These are phyloP conservation scores for Vitis rotundifolia DNA, from an alignment of 164 flowering plant species.

Conservation along the genomic window DNA sequence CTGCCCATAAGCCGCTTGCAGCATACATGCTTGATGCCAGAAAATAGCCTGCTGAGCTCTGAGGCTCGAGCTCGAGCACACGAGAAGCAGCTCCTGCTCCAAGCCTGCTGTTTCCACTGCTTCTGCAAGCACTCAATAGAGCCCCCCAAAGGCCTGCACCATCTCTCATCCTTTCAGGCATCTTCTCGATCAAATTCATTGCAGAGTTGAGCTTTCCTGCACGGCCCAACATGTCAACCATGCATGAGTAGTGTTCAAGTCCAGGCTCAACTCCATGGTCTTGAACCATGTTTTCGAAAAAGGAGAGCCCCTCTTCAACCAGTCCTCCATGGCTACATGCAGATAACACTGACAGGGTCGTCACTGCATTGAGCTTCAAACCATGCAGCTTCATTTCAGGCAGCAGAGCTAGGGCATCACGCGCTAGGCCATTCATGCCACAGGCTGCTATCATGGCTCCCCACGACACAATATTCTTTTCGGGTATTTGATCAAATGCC, in stretches of 20 bases:
- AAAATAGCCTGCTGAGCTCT: slow-evolving; percentile 56
- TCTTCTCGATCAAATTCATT: slow-evolving; percentile 43
- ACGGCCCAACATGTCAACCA: slow-evolving; percentile 78
- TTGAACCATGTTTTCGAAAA: slow-evolving; percentile 46
- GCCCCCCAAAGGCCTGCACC: slow-evolving; percentile 72
- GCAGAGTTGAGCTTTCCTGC: slow-evolving; percentile 64
- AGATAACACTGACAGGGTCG: slow-evolving; percentile 63
- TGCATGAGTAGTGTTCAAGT: slow-evolving; percentile 74
- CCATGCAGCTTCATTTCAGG: slow-evolving; percentile 52
- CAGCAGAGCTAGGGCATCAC: slow-evolving; percentile 55
- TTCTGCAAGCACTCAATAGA: slow-evolving; percentile 73
- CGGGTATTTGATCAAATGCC: slow-evolving; percentile 56
- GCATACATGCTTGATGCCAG: slow-evolving; percentile 71
- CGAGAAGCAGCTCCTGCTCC: slow-evolving; percentile 42
- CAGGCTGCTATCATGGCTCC: slow-evolving; percentile 76
- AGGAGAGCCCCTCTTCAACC: slow-evolving; percentile 59
- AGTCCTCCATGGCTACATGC: slow-evolving; percentile 90
- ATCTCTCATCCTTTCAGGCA: slow-evolving; percentile 42
- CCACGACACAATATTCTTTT: slow-evolving; percentile 67
- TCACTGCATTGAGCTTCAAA: slow-evolving; percentile 60
- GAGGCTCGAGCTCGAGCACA: slow-evolving; percentile 79
- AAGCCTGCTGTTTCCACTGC: slow-evolving; percentile 37
- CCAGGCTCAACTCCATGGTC: slow-evolving; percentile 40
- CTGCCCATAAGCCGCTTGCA: slow-evolving; percentile 54
- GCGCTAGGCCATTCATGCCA: slow-evolving; percentile 65